Conservation (phyloP, 768 basidiomycete genomes). For the Amanita rimosa region DNA sequence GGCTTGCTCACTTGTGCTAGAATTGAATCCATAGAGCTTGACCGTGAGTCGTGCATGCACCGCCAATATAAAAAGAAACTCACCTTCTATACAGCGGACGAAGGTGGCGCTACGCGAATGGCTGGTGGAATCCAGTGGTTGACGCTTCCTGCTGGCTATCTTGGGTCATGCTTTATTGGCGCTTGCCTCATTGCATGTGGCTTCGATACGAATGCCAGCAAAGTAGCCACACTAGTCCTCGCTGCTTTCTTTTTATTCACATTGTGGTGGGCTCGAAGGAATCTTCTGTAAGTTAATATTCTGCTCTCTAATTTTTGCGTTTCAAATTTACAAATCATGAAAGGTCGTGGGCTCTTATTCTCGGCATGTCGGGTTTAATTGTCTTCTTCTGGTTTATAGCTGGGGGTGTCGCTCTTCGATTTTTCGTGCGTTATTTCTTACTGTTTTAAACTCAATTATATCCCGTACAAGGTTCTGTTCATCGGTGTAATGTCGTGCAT, state of each 20-base stretch:
- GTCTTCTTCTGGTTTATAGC: constrained; percentile 78
- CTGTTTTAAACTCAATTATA: background rate
- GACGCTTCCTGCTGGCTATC: constrained; percentile 73
- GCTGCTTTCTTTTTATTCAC: constrained; percentile 83
- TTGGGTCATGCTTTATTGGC: constrained; percentile 80
- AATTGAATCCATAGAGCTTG: constrained; percentile 78
- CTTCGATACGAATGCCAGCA: constrained; percentile 83
- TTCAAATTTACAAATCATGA: background rate
- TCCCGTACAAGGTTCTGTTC: constrained; percentile 49
- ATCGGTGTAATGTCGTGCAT: constrained; percentile 82
- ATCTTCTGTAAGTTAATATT: constrained; percentile 48
- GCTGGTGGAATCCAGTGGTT: constrained; percentile 75
- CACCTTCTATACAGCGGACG: constrained; percentile 47
- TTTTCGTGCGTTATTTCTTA: constrained; percentile 36
- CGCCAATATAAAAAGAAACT: constrained; percentile 1
- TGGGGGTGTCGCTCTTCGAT: constrained; percentile 66
- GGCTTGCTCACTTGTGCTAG: constrained; percentile 79
- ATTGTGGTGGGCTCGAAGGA: constrained; percentile 77
- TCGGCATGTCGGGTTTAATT: constrained; percentile 72
- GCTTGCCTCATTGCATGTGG: constrained; percentile 81
- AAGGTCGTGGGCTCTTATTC: constrained; percentile 70
- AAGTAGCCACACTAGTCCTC: constrained; percentile 68
- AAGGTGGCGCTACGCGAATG: constrained; percentile 83
- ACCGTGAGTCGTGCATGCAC: constrained; percentile 44
- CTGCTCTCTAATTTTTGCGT: background rate